Conservation (phyloP, 1,284 basidiomycete genomes). For the Peniophora sp. region DNA sequence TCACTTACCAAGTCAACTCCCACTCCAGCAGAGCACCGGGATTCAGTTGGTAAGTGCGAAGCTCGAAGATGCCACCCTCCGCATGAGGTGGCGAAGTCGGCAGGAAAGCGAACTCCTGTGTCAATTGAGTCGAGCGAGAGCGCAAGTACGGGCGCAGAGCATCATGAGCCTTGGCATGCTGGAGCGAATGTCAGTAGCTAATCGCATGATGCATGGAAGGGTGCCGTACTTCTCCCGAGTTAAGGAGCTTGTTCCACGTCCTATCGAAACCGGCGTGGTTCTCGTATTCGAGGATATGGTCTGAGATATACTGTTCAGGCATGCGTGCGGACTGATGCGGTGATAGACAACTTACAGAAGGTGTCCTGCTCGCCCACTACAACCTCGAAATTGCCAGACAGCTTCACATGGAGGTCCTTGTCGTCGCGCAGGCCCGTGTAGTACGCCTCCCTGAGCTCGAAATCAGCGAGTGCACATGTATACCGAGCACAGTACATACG, state of each 20-base stretch:
- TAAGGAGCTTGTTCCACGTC: conserved; percentile 49
- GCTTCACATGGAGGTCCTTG: conserved; percentile 68
- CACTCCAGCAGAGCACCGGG: conserved; percentile 88
- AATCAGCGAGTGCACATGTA: conserved; percentile 7
- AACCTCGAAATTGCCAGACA: conserved; percentile 89
- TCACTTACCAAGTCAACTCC: conserved; percentile 79
- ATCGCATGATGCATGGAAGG: background rate
- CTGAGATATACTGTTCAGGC: conserved; percentile 22
- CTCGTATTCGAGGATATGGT: conserved; percentile 84
- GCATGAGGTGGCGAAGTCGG: conserved; percentile 81
- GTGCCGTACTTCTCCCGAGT: conserved; percentile 48
- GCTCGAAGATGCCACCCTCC: conserved; percentile 86
- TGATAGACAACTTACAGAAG: conserved; percentile 41
- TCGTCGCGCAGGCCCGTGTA: conserved; percentile 74
- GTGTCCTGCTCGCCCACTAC: conserved; percentile 83
- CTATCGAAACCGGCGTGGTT: conserved; percentile 82
- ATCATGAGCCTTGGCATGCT: conserved; percentile 59
- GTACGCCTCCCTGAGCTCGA: conserved; percentile 57
- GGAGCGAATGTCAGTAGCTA: background rate
- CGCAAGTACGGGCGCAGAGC: conserved; percentile 68
- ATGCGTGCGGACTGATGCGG: conserved; percentile 3
- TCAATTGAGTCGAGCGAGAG: conserved; percentile 69
- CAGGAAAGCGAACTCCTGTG: conserved; percentile 92
- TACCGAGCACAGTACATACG: conserved; percentile 44
- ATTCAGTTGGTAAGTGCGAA: conserved; percentile 77